Conservation (phyloP, 257 asterid species). For the Pogostemon cablin region DNA sequence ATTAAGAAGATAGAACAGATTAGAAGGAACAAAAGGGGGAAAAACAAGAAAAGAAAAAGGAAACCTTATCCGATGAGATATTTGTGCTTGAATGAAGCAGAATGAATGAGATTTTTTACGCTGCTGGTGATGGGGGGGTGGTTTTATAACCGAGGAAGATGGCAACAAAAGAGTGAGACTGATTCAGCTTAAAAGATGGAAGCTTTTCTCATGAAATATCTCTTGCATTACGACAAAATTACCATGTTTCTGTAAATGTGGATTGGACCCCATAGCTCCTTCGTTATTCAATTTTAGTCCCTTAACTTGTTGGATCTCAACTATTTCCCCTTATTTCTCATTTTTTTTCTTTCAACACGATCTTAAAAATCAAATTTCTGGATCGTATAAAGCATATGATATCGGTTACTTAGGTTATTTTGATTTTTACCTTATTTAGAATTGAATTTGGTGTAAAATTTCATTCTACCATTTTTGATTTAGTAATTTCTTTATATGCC, state of each 20-base stretch:
- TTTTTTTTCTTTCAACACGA: too few relatives aligned
- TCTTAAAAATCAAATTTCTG: too few relatives aligned
- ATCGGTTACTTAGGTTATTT: too few relatives aligned
- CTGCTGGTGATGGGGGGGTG: background rate
- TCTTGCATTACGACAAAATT: conserved; percentile 24
- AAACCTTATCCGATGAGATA: conserved; percentile 47
- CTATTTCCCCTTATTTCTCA: too few relatives aligned
- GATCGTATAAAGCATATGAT: too few relatives aligned
- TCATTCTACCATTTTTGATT: too few relatives aligned
- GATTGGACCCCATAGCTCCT: background rate
- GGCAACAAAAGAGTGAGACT: conserved; percentile 25
- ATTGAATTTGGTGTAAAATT: too few relatives aligned
- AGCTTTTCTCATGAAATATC: conserved; percentile 34
- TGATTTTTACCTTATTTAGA: too few relatives aligned
- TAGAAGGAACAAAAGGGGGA: background rate
- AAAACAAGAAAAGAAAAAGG: background rate
- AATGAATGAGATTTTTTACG: conserved; percentile 28
- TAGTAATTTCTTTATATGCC: too few relatives aligned
- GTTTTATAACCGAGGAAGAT: conserved; percentile 28
- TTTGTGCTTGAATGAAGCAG: conserved; percentile 39
- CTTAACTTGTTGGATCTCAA: too few relatives aligned
- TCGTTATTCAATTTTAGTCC: too few relatives aligned
- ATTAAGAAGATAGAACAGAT: conserved; percentile 2
- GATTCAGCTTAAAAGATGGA: conserved; percentile 23
- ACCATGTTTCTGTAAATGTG: background rate